Percentiles rank a stretch among this genome's conserved stretches.
Conservation (phyloP, 1,139 yeast species). For the Taphrina communis region DNA sequence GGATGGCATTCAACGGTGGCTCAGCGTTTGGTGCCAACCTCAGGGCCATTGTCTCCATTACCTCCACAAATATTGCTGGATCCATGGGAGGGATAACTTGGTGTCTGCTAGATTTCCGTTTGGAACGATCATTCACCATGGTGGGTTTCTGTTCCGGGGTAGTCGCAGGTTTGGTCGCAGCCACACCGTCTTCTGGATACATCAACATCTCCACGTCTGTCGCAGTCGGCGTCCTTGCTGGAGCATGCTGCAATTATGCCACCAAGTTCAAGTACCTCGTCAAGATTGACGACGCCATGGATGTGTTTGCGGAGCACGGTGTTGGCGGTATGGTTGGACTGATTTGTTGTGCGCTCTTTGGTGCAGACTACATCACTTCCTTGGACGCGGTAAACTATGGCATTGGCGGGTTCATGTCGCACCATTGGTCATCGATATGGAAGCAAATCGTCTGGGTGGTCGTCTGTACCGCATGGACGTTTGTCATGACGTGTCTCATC, state of each 20-base stretch:
- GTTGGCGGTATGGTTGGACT: constrained; percentile 92
- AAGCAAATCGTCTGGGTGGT: constrained; percentile 82
- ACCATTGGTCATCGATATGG: constrained; percentile 88
- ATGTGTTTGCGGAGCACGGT: constrained; percentile 97
- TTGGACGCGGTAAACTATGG: constrained; percentile 65
- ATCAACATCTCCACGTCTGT: constrained; percentile 93
- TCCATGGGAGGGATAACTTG: constrained; percentile 91
- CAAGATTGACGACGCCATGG: constrained; percentile 88
- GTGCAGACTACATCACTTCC: constrained; percentile 84
- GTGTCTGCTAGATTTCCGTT: constrained; percentile 85
- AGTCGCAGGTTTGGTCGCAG: constrained; percentile 93
- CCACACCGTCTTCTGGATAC: constrained; percentile 91
- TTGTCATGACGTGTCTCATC: constrained; percentile 75
- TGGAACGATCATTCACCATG: constrained; percentile 90
- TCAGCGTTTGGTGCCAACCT: constrained; percentile 68
- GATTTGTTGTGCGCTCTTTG: constrained; percentile 84
- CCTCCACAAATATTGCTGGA: constrained; percentile 90
- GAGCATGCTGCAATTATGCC: constrained; percentile 84
- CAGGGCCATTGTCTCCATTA: constrained; percentile 78
- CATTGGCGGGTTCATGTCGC: constrained; percentile 89
- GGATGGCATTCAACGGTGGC: constrained; percentile 80
- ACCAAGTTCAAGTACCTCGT: constrained; percentile 84
- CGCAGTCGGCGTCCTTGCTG: constrained; percentile 78
- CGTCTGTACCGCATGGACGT: constrained; percentile 78
- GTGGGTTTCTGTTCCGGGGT: constrained; percentile 95